These are phyloP conservation scores for Hamigera avellanea DNA, from an alignment of 495 filamentous ascomycete species.

Conservation along the genomic window DNA sequence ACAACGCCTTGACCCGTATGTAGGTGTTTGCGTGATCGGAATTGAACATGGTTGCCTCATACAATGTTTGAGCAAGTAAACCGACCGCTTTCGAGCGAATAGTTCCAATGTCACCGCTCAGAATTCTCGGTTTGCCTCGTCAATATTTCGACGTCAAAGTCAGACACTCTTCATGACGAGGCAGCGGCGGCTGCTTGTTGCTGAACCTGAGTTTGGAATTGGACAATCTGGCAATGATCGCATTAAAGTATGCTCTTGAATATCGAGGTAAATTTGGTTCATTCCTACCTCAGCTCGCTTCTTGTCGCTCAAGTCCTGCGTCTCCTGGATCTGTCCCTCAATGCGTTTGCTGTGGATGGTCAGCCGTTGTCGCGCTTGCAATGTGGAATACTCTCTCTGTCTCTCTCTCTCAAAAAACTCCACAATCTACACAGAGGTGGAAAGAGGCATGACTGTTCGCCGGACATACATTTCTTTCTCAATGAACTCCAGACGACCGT, in stretches of 20 bases:
- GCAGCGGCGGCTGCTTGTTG: constrained; percentile 27
- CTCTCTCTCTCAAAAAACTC: not conserved
- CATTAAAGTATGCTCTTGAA: constrained; percentile 8
- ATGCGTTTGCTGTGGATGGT: constrained; percentile 55
- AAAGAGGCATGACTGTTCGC: constrained; percentile 1
- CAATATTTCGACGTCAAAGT: not conserved
- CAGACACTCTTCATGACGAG: constrained; percentile 17
- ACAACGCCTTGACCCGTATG: no score
- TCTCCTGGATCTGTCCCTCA: constrained; percentile 67
- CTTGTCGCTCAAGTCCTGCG: constrained; percentile 70
- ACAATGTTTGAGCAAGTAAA: no score
- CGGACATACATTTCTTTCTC: constrained; percentile 74
- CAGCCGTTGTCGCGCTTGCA: no score
- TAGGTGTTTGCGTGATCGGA: no score
- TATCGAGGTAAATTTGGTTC: not conserved
- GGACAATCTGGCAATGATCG: constrained; percentile 21
- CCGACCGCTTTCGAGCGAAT: no score
- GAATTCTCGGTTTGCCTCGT: not conserved
- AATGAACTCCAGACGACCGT: constrained; percentile 84
- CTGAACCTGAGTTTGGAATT: constrained; percentile 32
- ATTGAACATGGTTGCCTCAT: no score
- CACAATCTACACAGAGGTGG: not conserved
- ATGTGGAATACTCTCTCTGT: no score
- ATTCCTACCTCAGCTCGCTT: constrained; percentile 56
- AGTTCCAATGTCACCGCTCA: no score